Base-by-base conservation (phyloP, 495 filamentous ascomycete genomes). In the Neurospora sp. region DNA sequence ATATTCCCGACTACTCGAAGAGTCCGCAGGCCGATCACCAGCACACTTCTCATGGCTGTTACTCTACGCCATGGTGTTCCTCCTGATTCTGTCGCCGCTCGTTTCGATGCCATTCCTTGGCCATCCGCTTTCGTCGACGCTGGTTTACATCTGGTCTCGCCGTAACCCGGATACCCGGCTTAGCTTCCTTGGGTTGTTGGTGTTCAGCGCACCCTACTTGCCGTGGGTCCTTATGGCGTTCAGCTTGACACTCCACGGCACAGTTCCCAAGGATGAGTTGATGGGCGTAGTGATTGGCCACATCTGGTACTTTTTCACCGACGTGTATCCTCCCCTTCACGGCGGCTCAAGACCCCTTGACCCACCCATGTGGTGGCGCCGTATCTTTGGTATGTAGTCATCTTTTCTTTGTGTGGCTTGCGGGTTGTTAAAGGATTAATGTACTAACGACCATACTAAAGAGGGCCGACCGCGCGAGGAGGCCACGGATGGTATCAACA, bases 101-200 rank as follows among this genome's bases (percentile, higher is more conserved):
- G 86, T 92, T 27, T 92, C 91, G 39, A 92, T 98, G 83, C 93
- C 93, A 0, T 99, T 97, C 83, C 89, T 99, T 12, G 96, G 96
- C 40, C 91, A 92, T 39, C 92, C 96, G 20, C 86, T 98, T 18
- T 96, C 92, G 8, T 95, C 92, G 59, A 95, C 90, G 11, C 84
- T 99, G 70, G 94, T 98, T n/a, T 99, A 99, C 81, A 97, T 99
- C 79, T 99, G 96, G 96, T 94, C 94, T 74, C 88, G 96, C 38
- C 89, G 95, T 70, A 98, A 99, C 81, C 96, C 96, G 4, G 92
- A 97, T 73, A 94, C 94, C 12, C 87, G 92, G 54, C 85, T 99
- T 38, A 97, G 93, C 81, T 97, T 99, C 82, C 81, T 99, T 44
- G 96, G 96, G 1, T 75, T 99, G 72, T 78, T 98, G 71, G 92